These are phyloP conservation scores for Bertia moriformis DNA, from an alignment of 2,329 filamentous ascomycete genomes.

Conservation along the genomic window DNA sequence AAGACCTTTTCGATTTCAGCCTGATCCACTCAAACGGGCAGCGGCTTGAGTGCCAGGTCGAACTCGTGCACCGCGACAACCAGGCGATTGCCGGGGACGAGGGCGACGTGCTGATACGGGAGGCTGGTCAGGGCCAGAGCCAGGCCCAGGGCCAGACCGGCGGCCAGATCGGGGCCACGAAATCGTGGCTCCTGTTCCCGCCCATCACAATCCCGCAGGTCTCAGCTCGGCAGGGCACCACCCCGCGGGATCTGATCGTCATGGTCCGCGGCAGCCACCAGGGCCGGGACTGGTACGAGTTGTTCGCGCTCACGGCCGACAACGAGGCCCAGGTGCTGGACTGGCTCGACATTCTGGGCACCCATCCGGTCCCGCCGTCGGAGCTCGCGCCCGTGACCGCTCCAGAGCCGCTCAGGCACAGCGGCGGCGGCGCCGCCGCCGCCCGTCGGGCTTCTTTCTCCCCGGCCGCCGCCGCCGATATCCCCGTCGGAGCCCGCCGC, in stretches of 20 bases:
- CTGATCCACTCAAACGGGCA: conserved; percentile 81
- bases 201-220: conserved; percentile 61
- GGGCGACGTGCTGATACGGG: conserved; percentile 83
- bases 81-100: conserved; percentile 46
- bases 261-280: conserved; percentile 67
- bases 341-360: conserved; percentile 70
- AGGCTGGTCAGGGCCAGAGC: conserved; percentile 59
- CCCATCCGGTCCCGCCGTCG: conserved; percentile 29
- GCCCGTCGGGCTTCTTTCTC: not conserved
- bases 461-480: too few species aligned
- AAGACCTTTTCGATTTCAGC: conserved; percentile 79
- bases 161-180: too few species aligned
- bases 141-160: too few species aligned
- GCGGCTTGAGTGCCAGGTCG: conserved; percentile 74
- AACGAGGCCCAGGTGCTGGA: conserved; percentile 66
- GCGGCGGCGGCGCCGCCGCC: too few species aligned
- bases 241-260: conserved; percentile 58
- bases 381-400: conserved; percentile 13
- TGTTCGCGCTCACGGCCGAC: conserved; percentile 63
- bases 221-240: conserved; percentile 66
- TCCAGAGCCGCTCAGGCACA: not conserved
- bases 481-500: not conserved
- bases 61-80: conserved; percentile 75
- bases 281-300: conserved; percentile 65
- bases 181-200: conserved; percentile 76